Percentiles rank a stretch among this genome's conserved stretches.
Evolutionary conservation across 768 basidiomycete species (phyloP).

Genomic region (Terana coerulea): DNA sequence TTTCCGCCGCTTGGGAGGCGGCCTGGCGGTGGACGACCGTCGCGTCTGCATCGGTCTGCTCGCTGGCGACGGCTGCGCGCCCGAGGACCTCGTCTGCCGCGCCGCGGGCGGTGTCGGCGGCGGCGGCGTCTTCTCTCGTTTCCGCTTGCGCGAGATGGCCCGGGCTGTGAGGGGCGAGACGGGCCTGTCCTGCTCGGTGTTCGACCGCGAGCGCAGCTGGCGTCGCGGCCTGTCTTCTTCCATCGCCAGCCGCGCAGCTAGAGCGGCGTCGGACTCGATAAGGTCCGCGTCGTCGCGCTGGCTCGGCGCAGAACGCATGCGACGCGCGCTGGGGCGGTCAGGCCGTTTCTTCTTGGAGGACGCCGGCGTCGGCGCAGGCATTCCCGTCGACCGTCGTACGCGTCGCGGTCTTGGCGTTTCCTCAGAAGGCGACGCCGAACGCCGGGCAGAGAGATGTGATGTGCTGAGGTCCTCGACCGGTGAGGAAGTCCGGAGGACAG

Average conservation of each 20-base stretch:
- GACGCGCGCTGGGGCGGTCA: neutral
- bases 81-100: conserved; percentile 9
- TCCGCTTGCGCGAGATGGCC: conserved; percentile 19
- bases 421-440: neutral
- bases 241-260: conserved; percentile 26
- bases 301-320: conserved; percentile 6
- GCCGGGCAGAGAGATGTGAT: neutral
- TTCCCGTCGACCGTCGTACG: neutral
- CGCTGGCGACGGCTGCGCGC: neutral
- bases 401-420: neutral
- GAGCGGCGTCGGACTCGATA: conserved; percentile 21
- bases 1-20: conserved; percentile 3
- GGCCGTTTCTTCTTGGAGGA: neutral
- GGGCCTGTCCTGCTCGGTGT: conserved; percentile 19
- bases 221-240: conserved; percentile 25
- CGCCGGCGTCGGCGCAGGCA: neutral
- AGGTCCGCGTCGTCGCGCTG: neutral
- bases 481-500: neutral
- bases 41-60: conserved; percentile 7
- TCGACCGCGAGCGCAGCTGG: conserved; percentile 28
- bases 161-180: neutral
- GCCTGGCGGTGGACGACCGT: conserved; percentile 5
- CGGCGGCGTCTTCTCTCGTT: conserved; percentile 27
- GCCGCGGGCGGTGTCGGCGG: conserved; percentile 12
- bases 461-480: too few species aligned